Base-by-base conservation (phyloP, 2,329 filamentous ascomycete genomes). In the Diplodia scrobiculata region DNA sequence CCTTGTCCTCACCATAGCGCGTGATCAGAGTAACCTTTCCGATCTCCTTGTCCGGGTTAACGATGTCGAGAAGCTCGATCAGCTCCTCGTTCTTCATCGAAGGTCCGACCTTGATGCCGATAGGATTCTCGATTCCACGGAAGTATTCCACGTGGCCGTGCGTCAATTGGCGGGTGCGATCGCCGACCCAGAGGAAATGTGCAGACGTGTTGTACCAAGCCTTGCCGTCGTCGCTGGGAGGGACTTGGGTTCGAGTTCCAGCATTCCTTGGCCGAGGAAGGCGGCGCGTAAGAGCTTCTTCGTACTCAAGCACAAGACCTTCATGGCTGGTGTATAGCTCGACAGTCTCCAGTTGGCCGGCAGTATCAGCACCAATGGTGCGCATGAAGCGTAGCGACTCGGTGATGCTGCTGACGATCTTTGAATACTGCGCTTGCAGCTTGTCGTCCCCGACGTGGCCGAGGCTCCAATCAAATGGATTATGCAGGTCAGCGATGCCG, bases 151-250 rank as follows among this genome's bases (percentile, higher is more conserved):
- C 90, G 78, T 99, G 95, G 0, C 90, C 94, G 72, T 94, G 91
- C 75, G 95, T 90, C 53, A 97, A 87, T 79, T 98, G 94, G 54
- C 95, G 87, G 1, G 95, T 99, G 70, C 95, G 91, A 78, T 99
- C 95, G 65, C 95, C 95, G 72, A 99, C 96, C 95, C 95, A 99
- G 76, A 99, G 85, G 82, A 99, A 98, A 77, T 99, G 95, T 0
- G 92, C 91, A 4, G 92, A 96, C 0, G 94, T 98, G 79, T 97
- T 90, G 81, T 96, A 98, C 84, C 91, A 96, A 73, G 89, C 87
- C 73, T 86, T 86, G 17, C 78, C 76, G 60, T 79, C 76, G 5
- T 72, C 67, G 5, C 38, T n/a, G 38, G 47, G 2, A 63, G 71
- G 69, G n/a, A 50, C 58, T 5, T 62, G 41, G 68, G 48, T 64